A percentile compares a stretch with the other conserved stretches of the same genome.
Conservation (phyloP, 2,329 filamentous ascomycete species). For the Diaporthe citrichinensis region DNA sequence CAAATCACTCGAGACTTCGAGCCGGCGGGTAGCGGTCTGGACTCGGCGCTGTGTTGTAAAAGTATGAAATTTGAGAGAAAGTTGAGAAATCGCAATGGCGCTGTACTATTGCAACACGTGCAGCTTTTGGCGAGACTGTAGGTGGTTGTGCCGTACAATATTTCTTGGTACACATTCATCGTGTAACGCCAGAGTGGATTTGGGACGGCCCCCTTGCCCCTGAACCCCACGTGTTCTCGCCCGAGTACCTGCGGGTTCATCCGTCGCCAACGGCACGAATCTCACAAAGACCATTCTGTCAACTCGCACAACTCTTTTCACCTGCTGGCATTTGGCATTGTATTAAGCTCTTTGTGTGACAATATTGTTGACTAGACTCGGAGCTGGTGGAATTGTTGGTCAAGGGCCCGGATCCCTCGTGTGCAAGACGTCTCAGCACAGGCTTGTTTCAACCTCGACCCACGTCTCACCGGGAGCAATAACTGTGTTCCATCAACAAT, state of each 20-base stretch:
- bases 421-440: constrained; percentile 23
- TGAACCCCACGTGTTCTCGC: constrained; percentile 18
- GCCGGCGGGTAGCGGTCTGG: neutral
- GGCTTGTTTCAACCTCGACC: constrained; percentile 37
- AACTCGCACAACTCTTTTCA: neutral
- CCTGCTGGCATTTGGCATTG: neutral
- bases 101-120: neutral
- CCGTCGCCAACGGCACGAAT: neutral
- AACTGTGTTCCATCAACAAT: neutral
- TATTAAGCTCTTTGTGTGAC: neutral
- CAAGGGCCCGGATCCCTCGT: constrained; percentile 1
- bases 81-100: too few relatives aligned
- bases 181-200: neutral
- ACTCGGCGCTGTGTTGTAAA: too few relatives aligned
- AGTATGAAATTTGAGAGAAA: neutral
- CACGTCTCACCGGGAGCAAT: neutral
- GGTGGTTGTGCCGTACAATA: neutral
- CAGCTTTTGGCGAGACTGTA: neutral
- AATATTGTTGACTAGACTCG: neutral
- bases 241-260: neutral
- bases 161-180: neutral
- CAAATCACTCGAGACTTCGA: neutral
- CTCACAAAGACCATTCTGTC: neutral
- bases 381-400: neutral
- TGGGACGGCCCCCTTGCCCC: neutral